Evolutionary conservation across 495 filamentous ascomycete genomes (phyloP), one percentile per base, ranked within the genome.

Genomic region (Trichoderma asperelloides): DNA sequence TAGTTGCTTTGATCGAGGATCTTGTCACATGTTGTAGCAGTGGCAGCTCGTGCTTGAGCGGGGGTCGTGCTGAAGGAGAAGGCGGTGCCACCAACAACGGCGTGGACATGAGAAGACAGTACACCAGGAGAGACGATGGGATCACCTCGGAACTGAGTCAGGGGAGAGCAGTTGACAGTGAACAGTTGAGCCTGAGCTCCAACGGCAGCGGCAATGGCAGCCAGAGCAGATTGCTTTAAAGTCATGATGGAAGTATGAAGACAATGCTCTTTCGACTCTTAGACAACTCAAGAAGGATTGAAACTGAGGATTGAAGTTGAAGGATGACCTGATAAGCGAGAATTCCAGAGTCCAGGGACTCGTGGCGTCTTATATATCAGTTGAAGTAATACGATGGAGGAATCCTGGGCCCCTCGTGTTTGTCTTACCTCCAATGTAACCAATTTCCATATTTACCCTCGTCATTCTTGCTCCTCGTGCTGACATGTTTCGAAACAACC

Each of bases 1-100:
- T 95, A 94, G 75, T 87, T 88, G 70, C 87, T 90, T 69, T 87
- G 78, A 74, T 95, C 91, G 67, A 69, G 30, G 5, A 64, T 60
- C 68, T 69, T 69, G 33, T 69, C 71, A 63, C 71, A 73, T 11
- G 71, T 73, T 16, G 71, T 69, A 15, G 65, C 68, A 27, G 60
- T 64, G 6, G 68, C 55, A 60, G 55, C 55, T 60, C 55, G 55
- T 18, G 55, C 55, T 8, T 60, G 55, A 4, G 23, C 77, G 66
- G 85, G 89, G 45, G 79, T 79, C 78, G 87, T 87, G 57, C 75
- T 81, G 70, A 89, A 79, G 66, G 83, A 81, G 71, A 93, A 92
- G 65, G 84, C 88, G 75, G 84, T 90, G 66, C 87, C 88, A 37
- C 89, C 89, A 75, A 86, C 81, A 67, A 91, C 83, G 64, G 82